Conservation (phyloP, 257 asterid genomes). For the Rauvolfia tetraphylla region DNA sequence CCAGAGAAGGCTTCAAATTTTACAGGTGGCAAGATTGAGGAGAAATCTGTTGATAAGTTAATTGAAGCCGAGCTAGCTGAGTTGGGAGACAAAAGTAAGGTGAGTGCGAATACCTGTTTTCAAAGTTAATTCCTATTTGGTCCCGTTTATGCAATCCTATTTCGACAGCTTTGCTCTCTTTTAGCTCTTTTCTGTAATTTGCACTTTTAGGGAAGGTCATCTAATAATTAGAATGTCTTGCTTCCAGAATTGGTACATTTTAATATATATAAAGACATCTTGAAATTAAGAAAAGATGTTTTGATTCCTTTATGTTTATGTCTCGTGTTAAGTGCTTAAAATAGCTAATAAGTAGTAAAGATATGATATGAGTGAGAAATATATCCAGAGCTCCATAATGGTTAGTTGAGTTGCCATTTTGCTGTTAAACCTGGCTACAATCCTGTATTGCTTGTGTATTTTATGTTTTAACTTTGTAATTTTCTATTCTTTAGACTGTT, state of each 20-base stretch:
- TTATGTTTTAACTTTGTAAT: background rate
- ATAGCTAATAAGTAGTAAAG: background rate
- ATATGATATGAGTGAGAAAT: background rate
- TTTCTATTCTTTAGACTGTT: background rate
- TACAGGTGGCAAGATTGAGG: constrained; percentile 33
- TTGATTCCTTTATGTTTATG: background rate
- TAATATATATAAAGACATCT: background rate
- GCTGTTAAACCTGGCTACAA: background rate
- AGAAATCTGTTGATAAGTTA: constrained; percentile 67
- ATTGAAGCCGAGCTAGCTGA: constrained; percentile 92
- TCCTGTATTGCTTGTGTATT: background rate
- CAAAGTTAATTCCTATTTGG: background rate
- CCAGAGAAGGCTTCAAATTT: constrained; percentile 25
- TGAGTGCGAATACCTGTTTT: constrained; percentile 23
- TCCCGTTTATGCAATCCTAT: background rate
- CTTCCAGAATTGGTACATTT: background rate
- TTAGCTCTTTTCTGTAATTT: background rate
- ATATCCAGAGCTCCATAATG: background rate
- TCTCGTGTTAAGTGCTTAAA: background rate
- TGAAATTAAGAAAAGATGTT: background rate
- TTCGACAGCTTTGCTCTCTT: too few relatives aligned
- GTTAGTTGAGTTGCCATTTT: background rate
- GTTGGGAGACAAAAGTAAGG: constrained; percentile 87
- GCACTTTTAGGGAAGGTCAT: background rate
- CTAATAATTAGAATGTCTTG: background rate